phyloP scores from a whole-genome alignment of 2,329 filamentous ascomycete genomes.

The Penicillium palitans region DNA sequence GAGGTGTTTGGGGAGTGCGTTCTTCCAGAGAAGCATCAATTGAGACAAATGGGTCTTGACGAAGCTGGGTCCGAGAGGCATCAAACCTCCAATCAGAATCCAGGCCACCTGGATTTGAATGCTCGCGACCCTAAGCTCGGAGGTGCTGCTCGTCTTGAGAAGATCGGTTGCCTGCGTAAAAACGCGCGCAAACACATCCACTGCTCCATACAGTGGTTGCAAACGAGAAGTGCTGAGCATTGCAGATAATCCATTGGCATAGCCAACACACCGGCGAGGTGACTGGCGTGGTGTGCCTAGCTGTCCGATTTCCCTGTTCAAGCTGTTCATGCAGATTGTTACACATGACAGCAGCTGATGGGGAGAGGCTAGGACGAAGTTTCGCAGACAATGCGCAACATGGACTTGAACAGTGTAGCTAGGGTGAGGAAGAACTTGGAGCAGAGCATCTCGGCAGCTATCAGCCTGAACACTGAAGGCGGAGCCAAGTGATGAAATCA shows the following conservation, averaged over 20 bases:
- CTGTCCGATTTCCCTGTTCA: slow-evolving; percentile 80
- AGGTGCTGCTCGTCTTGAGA: slow-evolving; percentile 87
- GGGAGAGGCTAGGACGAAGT: slow-evolving; percentile 85
- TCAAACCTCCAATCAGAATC: slow-evolving; percentile 93
- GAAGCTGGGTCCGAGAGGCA: slow-evolving; percentile 96
- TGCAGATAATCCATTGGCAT: slow-evolving; percentile 86
- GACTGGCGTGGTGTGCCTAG: slow-evolving; percentile 74
- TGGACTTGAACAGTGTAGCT: slow-evolving; percentile 96
- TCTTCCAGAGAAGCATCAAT: slow-evolving; percentile 92
- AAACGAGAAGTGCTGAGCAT: slow-evolving; percentile 85
- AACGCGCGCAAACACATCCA: slow-evolving; percentile 91
- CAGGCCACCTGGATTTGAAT: slow-evolving; percentile 97
- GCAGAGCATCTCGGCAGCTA: slow-evolving; percentile 76
- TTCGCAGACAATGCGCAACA: slow-evolving; percentile 79
- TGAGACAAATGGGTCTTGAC: slow-evolving; percentile 98
- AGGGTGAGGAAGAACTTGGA: slow-evolving; percentile 89
- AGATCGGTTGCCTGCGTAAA: slow-evolving; percentile 88
- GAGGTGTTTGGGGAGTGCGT: slow-evolving; percentile 91
- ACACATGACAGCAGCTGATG: slow-evolving; percentile 88
- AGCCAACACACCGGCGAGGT: slow-evolving; percentile 80
- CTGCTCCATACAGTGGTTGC: slow-evolving; percentile 88
- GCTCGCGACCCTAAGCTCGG: slow-evolving; percentile 84
- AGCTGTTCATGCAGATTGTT: slow-evolving; percentile 94
- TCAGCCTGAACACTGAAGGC: slow-evolving; percentile 79
- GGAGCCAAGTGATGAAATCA: slow-evolving; percentile 78